A percentile compares a stretch with the other conserved stretches of the same genome.
Evolutionary conservation across 768 basidiomycete genomes (phyloP).

Genomic region (Sarcodon sp.): DNA sequence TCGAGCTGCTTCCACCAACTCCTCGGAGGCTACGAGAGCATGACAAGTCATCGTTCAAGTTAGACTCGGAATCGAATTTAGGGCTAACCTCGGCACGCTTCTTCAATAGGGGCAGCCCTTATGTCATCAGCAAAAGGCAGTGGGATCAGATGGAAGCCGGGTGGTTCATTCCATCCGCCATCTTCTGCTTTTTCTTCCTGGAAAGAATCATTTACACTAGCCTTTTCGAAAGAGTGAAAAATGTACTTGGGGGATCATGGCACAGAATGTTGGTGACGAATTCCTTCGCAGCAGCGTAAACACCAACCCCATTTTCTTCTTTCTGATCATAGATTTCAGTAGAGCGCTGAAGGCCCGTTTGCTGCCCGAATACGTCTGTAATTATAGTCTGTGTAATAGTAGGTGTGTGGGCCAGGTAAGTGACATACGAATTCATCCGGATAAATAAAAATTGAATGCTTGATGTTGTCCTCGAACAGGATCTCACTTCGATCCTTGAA

Average conservation of each 20-base stretch:
- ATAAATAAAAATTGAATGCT: slow-evolving; percentile 84
- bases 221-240: background rate
- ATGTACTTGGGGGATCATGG: slow-evolving; percentile 76
- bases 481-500: slow-evolving; percentile 70
- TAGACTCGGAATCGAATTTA: background rate
- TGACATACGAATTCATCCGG: slow-evolving; percentile 74
- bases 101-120: slow-evolving; percentile 59
- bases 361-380: slow-evolving; percentile 72
- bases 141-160: slow-evolving; percentile 87
- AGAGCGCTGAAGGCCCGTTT: slow-evolving; percentile 87
- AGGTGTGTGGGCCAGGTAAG: background rate
- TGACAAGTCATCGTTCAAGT: slow-evolving; percentile 1
- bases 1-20: slow-evolving; percentile 51
- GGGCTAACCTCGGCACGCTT: slow-evolving; percentile 43
- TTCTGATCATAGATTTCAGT: slow-evolving; percentile 68
- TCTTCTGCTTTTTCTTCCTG: slow-evolving; percentile 45
- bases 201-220: slow-evolving; percentile 1
- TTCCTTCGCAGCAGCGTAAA: slow-evolving; percentile 58
- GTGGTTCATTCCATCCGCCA: slow-evolving; percentile 68
- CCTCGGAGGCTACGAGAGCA: slow-evolving; percentile 42
- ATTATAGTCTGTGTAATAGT: background rate
- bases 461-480: slow-evolving; percentile 80
- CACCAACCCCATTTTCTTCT: slow-evolving; percentile 74
- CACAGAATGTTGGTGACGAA: slow-evolving; percentile 68
- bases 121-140: slow-evolving; percentile 96